phyloP scores from a whole-genome alignment of 2,329 filamentous ascomycete genomes.

The Trichoderma koningiopsis region DNA sequence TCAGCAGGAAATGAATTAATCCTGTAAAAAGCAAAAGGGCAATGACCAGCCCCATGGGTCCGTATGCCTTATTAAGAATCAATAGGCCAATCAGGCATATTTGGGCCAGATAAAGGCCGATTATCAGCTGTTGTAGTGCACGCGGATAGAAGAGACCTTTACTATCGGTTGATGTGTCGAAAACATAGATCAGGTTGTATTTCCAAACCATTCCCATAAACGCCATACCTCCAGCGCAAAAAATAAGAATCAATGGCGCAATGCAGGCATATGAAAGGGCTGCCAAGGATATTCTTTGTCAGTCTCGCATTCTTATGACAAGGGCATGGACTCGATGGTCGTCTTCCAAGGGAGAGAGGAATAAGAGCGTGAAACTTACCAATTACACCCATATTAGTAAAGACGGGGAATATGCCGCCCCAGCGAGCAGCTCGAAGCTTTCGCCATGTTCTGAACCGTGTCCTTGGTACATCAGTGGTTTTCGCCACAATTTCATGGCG shows the following conservation, averaged over 20 bases:
- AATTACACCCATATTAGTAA: constrained; percentile 79
- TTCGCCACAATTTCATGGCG: constrained; percentile 63
- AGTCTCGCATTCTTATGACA: not conserved
- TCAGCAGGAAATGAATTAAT: constrained; percentile 74
- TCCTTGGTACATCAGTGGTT: constrained; percentile 75
- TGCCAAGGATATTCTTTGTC: constrained; percentile 35
- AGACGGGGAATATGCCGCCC: constrained; percentile 80
- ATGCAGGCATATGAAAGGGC: constrained; percentile 86
- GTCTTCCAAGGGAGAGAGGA: not conserved
- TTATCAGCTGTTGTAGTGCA: constrained; percentile 83
- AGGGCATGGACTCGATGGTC: not conserved
- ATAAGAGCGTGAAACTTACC: constrained; percentile 52
- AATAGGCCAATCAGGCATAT: constrained; percentile 85
- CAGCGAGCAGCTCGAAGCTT: constrained; percentile 73
- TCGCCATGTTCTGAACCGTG: constrained; percentile 78
- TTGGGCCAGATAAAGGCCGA: constrained; percentile 80
- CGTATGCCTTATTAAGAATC: constrained; percentile 65
- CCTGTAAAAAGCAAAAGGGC: constrained; percentile 73
- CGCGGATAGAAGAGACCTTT: constrained; percentile 85
- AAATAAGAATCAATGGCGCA: constrained; percentile 80
- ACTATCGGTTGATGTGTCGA: constrained; percentile 79
- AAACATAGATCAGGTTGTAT: constrained; percentile 89
- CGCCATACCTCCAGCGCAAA: constrained; percentile 75
- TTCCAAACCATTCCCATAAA: constrained; percentile 86
- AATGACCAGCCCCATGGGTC: constrained; percentile 75